Evolutionary conservation across 2,329 filamentous ascomycete species (phyloP).

Genomic region (Trichoderma sp.): DNA sequence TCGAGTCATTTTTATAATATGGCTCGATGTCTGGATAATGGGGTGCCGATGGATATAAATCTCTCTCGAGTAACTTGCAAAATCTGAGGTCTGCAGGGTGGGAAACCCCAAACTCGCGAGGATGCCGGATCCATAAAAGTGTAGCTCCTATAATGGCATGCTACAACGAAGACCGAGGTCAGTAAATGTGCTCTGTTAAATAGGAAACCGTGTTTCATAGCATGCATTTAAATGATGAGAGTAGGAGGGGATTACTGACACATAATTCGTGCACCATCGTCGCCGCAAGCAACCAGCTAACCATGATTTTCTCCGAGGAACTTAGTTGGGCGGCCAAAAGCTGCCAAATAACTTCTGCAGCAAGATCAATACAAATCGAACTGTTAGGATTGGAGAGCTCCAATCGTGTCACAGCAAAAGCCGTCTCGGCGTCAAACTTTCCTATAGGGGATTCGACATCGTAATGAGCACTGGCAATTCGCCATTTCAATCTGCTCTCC

Average conservation of each 20-base stretch:
- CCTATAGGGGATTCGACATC: background rate
- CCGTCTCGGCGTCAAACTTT: background rate
- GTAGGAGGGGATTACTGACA: conserved; percentile 22
- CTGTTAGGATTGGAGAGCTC: background rate
- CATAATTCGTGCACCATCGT: conserved; percentile 31
- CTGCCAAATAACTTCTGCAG: conserved; percentile 27
- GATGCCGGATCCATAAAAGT: conserved; percentile 23
- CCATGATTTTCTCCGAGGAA: conserved; percentile 28
- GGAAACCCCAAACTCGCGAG: conserved; percentile 21
- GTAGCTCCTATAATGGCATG: conserved; percentile 22
- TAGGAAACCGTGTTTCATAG: too few relatives aligned
- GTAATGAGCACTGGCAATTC: conserved; percentile 7
- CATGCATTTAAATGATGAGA: background rate
- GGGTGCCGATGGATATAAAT: conserved; percentile 5
- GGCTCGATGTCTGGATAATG: conserved; percentile 20
- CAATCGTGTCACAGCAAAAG: background rate
- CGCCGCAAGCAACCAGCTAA: conserved; percentile 23
- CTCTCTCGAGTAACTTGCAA: conserved; percentile 18
- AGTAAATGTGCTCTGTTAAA: background rate
- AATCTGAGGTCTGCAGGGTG: background rate
- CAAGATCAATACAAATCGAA: conserved; percentile 11
- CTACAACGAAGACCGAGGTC: conserved; percentile 12
- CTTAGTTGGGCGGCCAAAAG: conserved; percentile 26
- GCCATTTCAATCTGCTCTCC: background rate
- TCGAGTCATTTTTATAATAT: conserved; percentile 27